These are phyloP conservation scores for Penicillium sp. DNA, from an alignment of 2,329 filamentous ascomycete genomes.

Conservation along the genomic window DNA sequence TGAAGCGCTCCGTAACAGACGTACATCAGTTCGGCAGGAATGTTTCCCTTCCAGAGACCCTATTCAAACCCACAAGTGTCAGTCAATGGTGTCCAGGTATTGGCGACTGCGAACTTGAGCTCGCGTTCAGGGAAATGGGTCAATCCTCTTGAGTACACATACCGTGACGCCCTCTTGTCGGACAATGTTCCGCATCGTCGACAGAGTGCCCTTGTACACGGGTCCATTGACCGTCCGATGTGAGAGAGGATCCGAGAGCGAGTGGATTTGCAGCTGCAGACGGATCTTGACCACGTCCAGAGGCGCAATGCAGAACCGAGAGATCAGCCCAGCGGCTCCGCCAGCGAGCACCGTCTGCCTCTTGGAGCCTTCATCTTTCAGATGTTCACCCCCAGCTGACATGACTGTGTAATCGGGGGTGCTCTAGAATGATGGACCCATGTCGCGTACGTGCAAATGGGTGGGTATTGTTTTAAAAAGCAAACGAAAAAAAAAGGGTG, in stretches of 20 bases:
- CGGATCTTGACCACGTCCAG: conserved; percentile 98
- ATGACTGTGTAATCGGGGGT: conserved; percentile 45
- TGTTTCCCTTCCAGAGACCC: conserved; percentile 94
- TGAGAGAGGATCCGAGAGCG: conserved; percentile 66
- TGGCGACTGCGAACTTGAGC: too few species aligned
- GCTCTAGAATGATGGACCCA: conserved; percentile 21
- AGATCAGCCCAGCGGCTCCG: conserved; percentile 74
- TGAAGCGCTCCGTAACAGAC: conserved; percentile 83
- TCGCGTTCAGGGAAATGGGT: too few species aligned
- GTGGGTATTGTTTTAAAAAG: conserved; percentile 3
- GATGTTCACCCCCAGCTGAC: conserved; percentile 56
- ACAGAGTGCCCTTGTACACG: conserved; percentile 65
- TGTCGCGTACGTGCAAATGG: conserved; percentile 1
- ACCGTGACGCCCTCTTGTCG: conserved; percentile 72
- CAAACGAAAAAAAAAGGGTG: neutral
- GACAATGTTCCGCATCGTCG: conserved; percentile 70
- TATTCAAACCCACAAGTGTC: conserved; percentile 12
- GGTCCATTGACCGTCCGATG: conserved; percentile 44
- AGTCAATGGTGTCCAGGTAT: too few species aligned
- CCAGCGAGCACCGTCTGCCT: conserved; percentile 61
- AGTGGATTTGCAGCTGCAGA: conserved; percentile 86
- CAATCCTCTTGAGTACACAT: conserved; percentile 10
- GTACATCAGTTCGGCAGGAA: conserved; percentile 92
- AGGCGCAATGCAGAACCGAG: conserved; percentile 90
- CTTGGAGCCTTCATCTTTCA: conserved; percentile 68